Evolutionary conservation across 305 asterid species (phyloP).

Genomic region (Lippia alba): DNA sequence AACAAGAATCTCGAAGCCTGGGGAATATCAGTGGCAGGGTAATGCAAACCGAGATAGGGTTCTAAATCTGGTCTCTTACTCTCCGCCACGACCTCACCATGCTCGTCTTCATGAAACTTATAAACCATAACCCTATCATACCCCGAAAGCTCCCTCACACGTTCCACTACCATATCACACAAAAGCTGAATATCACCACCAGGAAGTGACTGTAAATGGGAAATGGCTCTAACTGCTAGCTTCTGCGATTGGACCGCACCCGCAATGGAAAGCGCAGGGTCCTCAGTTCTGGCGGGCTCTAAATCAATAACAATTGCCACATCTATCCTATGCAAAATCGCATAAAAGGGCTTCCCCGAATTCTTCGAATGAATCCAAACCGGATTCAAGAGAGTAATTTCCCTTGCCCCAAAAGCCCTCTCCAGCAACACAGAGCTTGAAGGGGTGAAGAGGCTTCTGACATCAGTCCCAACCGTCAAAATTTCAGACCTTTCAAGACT

Average conservation of each 20-base stretch:
- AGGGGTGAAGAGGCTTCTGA: slow-evolving; percentile 73
- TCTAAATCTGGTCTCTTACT: slow-evolving; percentile 81
- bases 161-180: slow-evolving; percentile 82
- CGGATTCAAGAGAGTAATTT: slow-evolving; percentile 77
- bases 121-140: slow-evolving; percentile 94
- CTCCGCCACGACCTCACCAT: slow-evolving; percentile 94
- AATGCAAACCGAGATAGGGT: slow-evolving; percentile 87
- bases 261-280: slow-evolving; percentile 85
- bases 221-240: slow-evolving; percentile 87
- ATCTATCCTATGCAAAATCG: slow-evolving; percentile 82
- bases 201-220: slow-evolving; percentile 85
- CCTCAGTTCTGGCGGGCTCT: slow-evolving; percentile 92
- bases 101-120: slow-evolving; percentile 92
- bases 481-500: slow-evolving; percentile 61
- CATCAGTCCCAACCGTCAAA: slow-evolving; percentile 73
- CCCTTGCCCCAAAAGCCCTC: slow-evolving; percentile 80
- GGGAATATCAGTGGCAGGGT: slow-evolving; percentile 93
- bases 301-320: slow-evolving; percentile 87
- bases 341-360: slow-evolving; percentile 85
- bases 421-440: slow-evolving; percentile 74
- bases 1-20: slow-evolving; percentile 93
- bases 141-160: slow-evolving; percentile 90
- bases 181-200: slow-evolving; percentile 87
- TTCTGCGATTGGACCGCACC: slow-evolving; percentile 97
- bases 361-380: slow-evolving; percentile 79